These are phyloP conservation scores for Lobosporangium transversale DNA, from an alignment of 192 early-diverging fungal genomes.

Conservation along the genomic window DNA sequence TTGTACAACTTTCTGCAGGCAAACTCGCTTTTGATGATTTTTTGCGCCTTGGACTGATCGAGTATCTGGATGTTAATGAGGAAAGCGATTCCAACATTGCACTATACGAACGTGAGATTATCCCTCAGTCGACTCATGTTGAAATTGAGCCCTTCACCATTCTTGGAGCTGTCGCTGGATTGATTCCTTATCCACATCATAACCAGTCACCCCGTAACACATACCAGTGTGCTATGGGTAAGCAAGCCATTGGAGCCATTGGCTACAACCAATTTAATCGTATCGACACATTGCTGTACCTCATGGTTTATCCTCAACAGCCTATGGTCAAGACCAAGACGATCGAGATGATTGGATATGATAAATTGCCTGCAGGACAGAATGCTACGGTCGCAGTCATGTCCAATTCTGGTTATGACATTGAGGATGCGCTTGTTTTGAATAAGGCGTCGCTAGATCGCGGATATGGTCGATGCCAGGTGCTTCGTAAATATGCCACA, in stretches of 20 bases:
- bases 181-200: constrained; percentile 99
- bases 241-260: constrained; percentile 98
- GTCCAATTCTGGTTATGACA: constrained; percentile 98
- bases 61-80: constrained; percentile 98
- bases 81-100: constrained; percentile 97
- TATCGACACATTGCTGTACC: constrained; percentile 94
- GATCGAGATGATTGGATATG: constrained; percentile 96
- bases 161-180: constrained; percentile 94
- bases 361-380: constrained; percentile 89
- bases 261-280: constrained; percentile 94
- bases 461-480: constrained; percentile 95
- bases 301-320: constrained; percentile 96
- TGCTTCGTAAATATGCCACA: constrained; percentile 88
- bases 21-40: constrained; percentile 91
- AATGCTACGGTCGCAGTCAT: constrained; percentile 97
- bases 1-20: constrained; percentile 60
- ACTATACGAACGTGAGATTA: constrained; percentile 86
- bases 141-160: constrained; percentile 98
- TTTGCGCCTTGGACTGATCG: constrained; percentile 87
- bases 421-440: constrained; percentile 97
- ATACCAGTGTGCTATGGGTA: constrained; percentile 97
- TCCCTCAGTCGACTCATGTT: constrained; percentile 88
- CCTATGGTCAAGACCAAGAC: constrained; percentile 98
- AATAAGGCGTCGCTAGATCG: constrained; percentile 95
- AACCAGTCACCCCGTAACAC: constrained; percentile 99